phyloP scores from a whole-genome alignment of 495 filamentous ascomycete species.

The Ramalina peruviana region DNA sequence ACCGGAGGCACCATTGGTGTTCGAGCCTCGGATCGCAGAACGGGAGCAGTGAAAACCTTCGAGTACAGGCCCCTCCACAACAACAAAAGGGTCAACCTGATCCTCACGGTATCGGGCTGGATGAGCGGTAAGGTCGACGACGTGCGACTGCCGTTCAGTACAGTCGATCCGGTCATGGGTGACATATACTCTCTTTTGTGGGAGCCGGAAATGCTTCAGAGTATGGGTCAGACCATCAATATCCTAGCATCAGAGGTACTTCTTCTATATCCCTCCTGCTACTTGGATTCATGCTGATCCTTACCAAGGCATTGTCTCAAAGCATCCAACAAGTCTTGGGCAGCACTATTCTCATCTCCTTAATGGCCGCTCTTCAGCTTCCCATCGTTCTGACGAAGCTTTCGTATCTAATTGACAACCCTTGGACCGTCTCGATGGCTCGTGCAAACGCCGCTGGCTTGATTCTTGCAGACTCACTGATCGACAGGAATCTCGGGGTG shows the following conservation, averaged over 20 bases:
- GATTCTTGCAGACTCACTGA: slow-evolving; percentile 90
- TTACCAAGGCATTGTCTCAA: slow-evolving; percentile 71
- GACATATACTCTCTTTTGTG: slow-evolving; percentile 95
- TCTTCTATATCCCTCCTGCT: slow-evolving; percentile 12
- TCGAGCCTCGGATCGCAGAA: slow-evolving; percentile 71
- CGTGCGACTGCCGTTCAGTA: slow-evolving; percentile 87
- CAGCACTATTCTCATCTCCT: slow-evolving; percentile 67
- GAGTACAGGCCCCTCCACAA: slow-evolving; percentile 95
- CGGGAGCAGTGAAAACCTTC: slow-evolving; percentile 85
- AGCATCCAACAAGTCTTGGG: slow-evolving; percentile 91
- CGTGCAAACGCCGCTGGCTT: slow-evolving; percentile 77
- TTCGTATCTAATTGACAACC: slow-evolving; percentile 94
- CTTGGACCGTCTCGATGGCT: slow-evolving; percentile 88
- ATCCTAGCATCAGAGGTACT: slow-evolving; percentile 93
- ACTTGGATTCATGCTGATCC: slow-evolving; percentile 8
- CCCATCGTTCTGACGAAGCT: slow-evolving; percentile 90
- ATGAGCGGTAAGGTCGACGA: slow-evolving; percentile 98
- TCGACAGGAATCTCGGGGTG: slow-evolving; percentile 80
- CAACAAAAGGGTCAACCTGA: slow-evolving; percentile 92
- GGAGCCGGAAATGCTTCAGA: slow-evolving; percentile 96
- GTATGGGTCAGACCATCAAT: slow-evolving; percentile 96
- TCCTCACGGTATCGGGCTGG: slow-evolving; percentile 93
- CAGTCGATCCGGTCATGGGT: slow-evolving; percentile 93
- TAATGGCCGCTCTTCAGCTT: slow-evolving; percentile 91
- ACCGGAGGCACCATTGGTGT: slow-evolving; percentile 76